Base-by-base conservation (phyloP, 2,329 filamentous ascomycete genomes). In the Paecilomyces variotii region DNA sequence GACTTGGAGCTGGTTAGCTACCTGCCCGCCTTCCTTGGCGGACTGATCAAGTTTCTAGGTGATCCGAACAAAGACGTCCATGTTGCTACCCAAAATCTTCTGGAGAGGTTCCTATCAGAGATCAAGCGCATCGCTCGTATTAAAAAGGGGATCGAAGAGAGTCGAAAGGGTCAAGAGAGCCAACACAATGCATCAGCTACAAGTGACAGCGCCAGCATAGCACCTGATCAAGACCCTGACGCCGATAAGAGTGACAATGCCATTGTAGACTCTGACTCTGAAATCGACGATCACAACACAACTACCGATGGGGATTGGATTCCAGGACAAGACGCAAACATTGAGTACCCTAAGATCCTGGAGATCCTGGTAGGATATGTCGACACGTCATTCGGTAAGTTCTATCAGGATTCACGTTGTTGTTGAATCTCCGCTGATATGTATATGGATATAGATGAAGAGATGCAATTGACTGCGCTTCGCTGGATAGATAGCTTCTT, bases 401-500 rank as follows among this genome's bases (percentile, higher is more conserved):
- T 34, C 14, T 19, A 45, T 45, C 39, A 45, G 14, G 19, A 5
- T 12, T 2, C 9, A 19, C 53, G 60, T 76, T 66, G 78, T 72
- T 45, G 25, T 55, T 52, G 49, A 54, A 53, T 50, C 58, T 12
- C 57, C 25, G 55, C 65, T 69, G 54, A 69, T 53, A n/a, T 5
- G 61, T n/a, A 12, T 28, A 64, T 4, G 61, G 24, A 12, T 28
- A 64, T 70, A 87, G 92, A 97, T 71, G 91, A 97, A 71, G 90
- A 96, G 68, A 92, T 95, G 63, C 84, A 97, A 52, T 81, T 97
- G 45, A 95, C 96, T 56, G 91, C 92, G 2, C 80, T 99, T 28
- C 85, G 91, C 62, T 99, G 94, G 94, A 91, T 99, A 63, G 91
- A 97, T 64, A 89, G 89, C 60, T 97, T 99, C 71, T 88, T 99